These are phyloP conservation scores for Monosporascus sp. DNA, from an alignment of 2,329 filamentous ascomycete species.

Conservation along the genomic window DNA sequence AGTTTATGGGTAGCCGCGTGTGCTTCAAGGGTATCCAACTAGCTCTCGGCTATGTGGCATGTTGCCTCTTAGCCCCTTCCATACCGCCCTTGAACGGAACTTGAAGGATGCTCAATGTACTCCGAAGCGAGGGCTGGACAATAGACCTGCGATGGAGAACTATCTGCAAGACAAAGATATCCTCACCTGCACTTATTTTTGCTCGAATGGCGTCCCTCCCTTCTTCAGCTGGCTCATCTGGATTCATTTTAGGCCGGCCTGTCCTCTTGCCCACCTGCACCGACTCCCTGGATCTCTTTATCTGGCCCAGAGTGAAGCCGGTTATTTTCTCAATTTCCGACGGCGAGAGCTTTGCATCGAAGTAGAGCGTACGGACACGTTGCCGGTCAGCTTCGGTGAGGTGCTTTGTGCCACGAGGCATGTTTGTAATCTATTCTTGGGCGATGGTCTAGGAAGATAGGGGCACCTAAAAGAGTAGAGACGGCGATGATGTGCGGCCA, in stretches of 20 bases:
- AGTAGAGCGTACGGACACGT: constrained; percentile 5
- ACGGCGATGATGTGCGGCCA: background rate
- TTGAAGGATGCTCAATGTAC: too few species aligned
- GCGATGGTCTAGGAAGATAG: background rate
- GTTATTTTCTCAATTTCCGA: constrained; percentile 1
- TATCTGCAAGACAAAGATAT: too few species aligned
- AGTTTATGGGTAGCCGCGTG: background rate
- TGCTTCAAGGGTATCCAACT: too few species aligned
- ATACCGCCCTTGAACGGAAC: too few species aligned
- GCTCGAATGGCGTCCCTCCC: background rate
- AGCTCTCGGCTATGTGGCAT: too few species aligned
- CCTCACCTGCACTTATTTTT: background rate
- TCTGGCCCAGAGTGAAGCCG: constrained; percentile 4
- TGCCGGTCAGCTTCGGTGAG: constrained; percentile 3
- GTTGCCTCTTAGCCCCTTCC: too few species aligned
- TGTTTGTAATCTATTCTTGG: background rate
- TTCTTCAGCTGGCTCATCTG: background rate
- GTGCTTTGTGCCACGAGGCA: constrained; percentile 2
- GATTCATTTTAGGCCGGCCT: constrained; percentile 2
- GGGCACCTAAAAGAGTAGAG: background rate
- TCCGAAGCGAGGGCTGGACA: too few species aligned
- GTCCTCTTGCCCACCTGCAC: background rate
- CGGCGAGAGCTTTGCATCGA: constrained; percentile 2
- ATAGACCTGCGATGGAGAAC: too few species aligned
- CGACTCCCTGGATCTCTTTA: constrained; percentile 3